Conservation (phyloP, 2,329 filamentous ascomycete species). For the Sporothrix luriei region DNA sequence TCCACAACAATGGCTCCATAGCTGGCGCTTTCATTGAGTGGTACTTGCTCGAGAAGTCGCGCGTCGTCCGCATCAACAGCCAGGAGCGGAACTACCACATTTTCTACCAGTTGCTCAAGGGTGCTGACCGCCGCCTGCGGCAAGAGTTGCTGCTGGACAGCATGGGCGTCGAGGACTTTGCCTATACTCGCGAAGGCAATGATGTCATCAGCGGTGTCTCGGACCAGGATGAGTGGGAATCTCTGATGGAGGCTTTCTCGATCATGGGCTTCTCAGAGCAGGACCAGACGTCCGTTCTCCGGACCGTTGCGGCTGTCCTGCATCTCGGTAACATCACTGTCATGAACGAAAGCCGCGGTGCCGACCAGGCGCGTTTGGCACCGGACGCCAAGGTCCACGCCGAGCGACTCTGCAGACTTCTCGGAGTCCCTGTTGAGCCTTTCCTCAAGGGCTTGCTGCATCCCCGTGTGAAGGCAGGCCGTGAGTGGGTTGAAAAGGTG, state of each 20-base stretch:
- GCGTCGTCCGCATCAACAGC: constrained; percentile 83
- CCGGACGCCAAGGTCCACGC: constrained; percentile 74
- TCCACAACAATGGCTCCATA: constrained; percentile 84
- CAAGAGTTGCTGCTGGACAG: constrained; percentile 75
- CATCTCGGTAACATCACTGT: constrained; percentile 92
- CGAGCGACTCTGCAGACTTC: constrained; percentile 75
- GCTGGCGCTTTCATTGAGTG: constrained; percentile 96
- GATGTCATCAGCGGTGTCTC: constrained; percentile 89
- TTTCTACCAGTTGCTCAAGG: constrained; percentile 92
- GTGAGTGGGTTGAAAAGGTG: constrained; percentile 98
- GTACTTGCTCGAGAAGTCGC: constrained; percentile 98
- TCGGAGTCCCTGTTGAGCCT: constrained; percentile 80
- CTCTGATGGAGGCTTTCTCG: constrained; percentile 85
- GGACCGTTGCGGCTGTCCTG: constrained; percentile 85
- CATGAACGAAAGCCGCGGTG: constrained; percentile 84
- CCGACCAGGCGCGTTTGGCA: constrained; percentile 83
- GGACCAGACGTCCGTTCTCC: constrained; percentile 80
- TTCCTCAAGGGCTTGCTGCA: constrained; percentile 89
- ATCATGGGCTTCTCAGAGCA: constrained; percentile 90
- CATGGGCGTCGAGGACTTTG: constrained; percentile 80
- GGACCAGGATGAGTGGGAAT: constrained; percentile 86
- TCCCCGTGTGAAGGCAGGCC: constrained; percentile 89
- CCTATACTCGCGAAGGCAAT: constrained; percentile 89
- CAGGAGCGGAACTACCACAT: constrained; percentile 96
- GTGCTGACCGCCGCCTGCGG: constrained; percentile 73